Conservation (phyloP, 352 stramenopile genomes). For the Blastocystis sp. region DNA sequence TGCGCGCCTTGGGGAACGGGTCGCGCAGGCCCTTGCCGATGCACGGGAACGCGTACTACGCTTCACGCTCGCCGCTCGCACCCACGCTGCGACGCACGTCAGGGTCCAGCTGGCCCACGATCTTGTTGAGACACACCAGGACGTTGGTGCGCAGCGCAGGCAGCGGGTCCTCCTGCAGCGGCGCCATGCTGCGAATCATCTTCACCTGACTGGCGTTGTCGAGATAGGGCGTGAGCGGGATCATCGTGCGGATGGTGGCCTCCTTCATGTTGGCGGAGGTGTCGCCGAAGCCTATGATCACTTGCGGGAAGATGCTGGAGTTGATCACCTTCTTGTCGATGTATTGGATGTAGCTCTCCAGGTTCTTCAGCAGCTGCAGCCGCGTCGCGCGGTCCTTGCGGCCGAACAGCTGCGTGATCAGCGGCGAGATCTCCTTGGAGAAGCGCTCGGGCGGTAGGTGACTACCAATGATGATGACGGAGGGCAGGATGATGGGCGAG, state of each 20-base stretch:
- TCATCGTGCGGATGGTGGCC: slow-evolving; percentile 64
- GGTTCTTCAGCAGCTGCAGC: slow-evolving; percentile 64
- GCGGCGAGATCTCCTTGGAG: slow-evolving; percentile 57
- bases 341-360: slow-evolving; percentile 65
- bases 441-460: slow-evolving; percentile 43
- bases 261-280: slow-evolving; percentile 64
- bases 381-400: slow-evolving; percentile 63
- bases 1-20: slow-evolving; percentile 62
- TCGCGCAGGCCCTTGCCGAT: slow-evolving; percentile 50
- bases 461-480: slow-evolving; percentile 58
- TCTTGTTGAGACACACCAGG: slow-evolving; percentile 62
- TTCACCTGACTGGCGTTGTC: slow-evolving; percentile 38
- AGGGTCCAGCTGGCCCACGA: slow-evolving; percentile 19
- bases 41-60: slow-evolving; percentile 57
- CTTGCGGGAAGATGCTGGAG: slow-evolving; percentile 54
- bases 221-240: slow-evolving; percentile 31
- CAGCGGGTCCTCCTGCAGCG: slow-evolving; percentile 62
- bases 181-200: slow-evolving; percentile 19
- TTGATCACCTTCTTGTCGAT: slow-evolving; percentile 62
- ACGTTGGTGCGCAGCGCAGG: slow-evolving; percentile 63
- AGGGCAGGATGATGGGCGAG: slow-evolving; percentile 50
- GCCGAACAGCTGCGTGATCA: slow-evolving; percentile 59
- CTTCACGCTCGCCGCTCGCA: not conserved
- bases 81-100: slow-evolving; percentile 30
- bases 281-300: slow-evolving; percentile 41